These are phyloP conservation scores for Udeniomyces megalosporus DNA, from an alignment of 768 basidiomycete genomes.

Conservation along the genomic window DNA sequence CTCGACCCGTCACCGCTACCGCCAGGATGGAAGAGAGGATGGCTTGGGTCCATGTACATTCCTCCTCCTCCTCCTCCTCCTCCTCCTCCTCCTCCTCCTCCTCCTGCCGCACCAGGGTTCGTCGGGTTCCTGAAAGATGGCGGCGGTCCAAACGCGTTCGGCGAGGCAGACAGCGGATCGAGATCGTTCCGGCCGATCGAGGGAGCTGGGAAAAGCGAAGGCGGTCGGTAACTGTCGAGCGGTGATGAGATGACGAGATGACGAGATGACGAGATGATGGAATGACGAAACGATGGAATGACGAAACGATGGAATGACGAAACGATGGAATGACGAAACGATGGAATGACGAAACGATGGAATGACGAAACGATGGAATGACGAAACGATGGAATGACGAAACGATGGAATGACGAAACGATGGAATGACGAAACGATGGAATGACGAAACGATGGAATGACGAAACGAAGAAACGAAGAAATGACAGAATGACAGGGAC, in stretches of 20 bases:
- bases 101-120: background rate
- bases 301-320: too few species aligned
- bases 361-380: background rate
- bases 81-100: background rate
- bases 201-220: background rate
- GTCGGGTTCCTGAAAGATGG: background rate
- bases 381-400: too few species aligned
- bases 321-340: background rate
- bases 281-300: background rate
- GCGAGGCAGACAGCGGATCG: conserved; percentile 14
- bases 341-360: background rate
- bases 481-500: too few species aligned
- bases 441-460: too few species aligned
- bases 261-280: background rate
- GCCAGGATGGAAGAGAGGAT: background rate
- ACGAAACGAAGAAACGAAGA: too few species aligned
- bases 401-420: too few species aligned
- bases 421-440: too few species aligned
- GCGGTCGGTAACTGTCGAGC: background rate
- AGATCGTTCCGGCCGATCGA: conserved; percentile 11
- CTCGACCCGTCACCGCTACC: background rate
- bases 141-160: conserved; percentile 10
- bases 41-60: conserved; percentile 9
- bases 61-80: conserved; percentile 5
- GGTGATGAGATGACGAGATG: background rate